Evolutionary conservation across 108 stramenopile species (phyloP).

Genomic region (Cylindrotheca fusiformis): DNA sequence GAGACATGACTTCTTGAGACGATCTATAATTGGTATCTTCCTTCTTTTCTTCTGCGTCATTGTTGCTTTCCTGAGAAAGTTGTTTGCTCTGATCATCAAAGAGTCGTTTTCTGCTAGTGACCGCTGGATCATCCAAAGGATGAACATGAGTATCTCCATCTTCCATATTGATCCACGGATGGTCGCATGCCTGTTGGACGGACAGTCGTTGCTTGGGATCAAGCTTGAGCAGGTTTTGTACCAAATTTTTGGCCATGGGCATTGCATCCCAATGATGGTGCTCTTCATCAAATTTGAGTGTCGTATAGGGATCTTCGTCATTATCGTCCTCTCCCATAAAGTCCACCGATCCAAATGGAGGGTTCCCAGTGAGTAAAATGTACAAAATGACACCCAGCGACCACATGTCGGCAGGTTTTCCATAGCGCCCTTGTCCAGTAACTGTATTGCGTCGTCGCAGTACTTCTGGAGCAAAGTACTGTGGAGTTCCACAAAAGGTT

Average conservation of each 20-base stretch:
- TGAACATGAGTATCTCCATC: constrained; percentile 87
- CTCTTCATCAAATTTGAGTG: constrained; percentile 35
- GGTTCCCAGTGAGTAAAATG: constrained; percentile 73
- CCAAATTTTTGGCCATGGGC: constrained; percentile 68
- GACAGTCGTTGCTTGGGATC: constrained; percentile 66
- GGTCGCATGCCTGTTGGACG: constrained; percentile 70
- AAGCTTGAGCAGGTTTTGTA: constrained; percentile 48
- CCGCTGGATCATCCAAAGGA: constrained; percentile 77
- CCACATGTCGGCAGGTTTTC: constrained; percentile 86
- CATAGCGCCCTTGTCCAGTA: constrained; percentile 75
- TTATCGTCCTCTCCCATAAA: constrained; percentile 25
- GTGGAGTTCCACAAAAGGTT: constrained; percentile 93
- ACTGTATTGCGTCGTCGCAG: constrained; percentile 69
- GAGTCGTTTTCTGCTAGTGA: constrained; percentile 12
- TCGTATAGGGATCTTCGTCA: constrained; percentile 19
- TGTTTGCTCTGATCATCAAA: constrained; percentile 1
- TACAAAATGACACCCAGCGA: constrained; percentile 84
- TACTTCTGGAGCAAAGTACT: constrained; percentile 93
- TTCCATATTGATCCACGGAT: constrained; percentile 74
- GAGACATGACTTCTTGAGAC: constrained; percentile 8
- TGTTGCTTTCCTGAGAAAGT: too few species aligned
- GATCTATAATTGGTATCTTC: neutral
- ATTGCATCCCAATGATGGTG: constrained; percentile 22
- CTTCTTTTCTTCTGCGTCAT: constrained; percentile 2
- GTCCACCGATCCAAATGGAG: constrained; percentile 48